Base-by-base conservation (phyloP, 306 rosid genomes). In the Styphnolobium japonicum region DNA sequence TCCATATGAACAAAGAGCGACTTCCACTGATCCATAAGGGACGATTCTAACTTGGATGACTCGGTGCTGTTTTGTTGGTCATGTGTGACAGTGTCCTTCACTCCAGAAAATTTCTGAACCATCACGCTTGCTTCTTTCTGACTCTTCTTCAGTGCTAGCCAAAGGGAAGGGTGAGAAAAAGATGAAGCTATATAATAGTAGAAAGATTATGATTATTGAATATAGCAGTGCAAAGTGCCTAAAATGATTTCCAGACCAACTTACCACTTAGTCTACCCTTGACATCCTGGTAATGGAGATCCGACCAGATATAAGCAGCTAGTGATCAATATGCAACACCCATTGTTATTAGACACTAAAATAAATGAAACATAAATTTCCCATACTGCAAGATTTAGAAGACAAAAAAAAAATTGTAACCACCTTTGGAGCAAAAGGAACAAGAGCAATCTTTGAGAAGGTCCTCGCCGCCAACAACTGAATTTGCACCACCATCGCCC, bases 371-470 rank as follows among this genome's bases (percentile, higher is more conserved):
- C 4, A 66, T 11, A 66, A 63, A 39, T 23, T 7, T 60, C 19
- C 29, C 52, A 82, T 2, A 63, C 36, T 48, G 39, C 10, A 67
- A 71, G 11, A 43, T 40, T 16, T 53, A 0, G 21, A 65, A 67
- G 39, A 71, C 18, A 67, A 31, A 60, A 51, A 23, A 60, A 15
- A 80, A 67, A 45, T 19, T 21, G 58, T 31, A 45, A 62, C 22
- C 56, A 95, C 99, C 99, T 93, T 92, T 92, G 75, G 93, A 81
- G 87, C 99, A 95, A 78, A 95, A 93, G 46, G 90, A 67, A 80
- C 99, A 95, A 39, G 90, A 80, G 84, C 99, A 95, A 34, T 40
- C 55, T 77, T 89, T 90, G 11, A 91, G 75, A 53, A 73, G 43
- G 42, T 90, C 96, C 2, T 6, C 83, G 23, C 80, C 80, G 0